Conservation (phyloP, 148 eudicot species). For the Dysphania ambrosioides region DNA sequence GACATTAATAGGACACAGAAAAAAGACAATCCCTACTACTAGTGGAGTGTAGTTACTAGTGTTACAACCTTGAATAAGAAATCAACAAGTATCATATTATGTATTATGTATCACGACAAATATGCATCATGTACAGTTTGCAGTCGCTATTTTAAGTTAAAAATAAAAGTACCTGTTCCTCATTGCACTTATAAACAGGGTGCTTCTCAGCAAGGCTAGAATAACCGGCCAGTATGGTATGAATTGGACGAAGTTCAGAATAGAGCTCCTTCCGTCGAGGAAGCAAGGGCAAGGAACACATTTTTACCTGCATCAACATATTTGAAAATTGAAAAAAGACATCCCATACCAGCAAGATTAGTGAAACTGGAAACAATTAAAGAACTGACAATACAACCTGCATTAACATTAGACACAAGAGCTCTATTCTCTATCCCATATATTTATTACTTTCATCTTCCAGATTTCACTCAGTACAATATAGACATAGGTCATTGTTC, state of each 20-base stretch:
- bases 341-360: background rate
- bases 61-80: background rate
- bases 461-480: no score
- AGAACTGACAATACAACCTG: background rate
- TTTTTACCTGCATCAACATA: slow-evolving; percentile 49
- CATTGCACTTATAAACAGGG: slow-evolving; percentile 74
- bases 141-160: background rate
- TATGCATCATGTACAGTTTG: background rate
- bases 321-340: background rate
- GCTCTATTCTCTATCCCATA: no score
- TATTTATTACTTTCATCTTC: no score
- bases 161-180: slow-evolving; percentile 57
- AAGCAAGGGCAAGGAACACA: slow-evolving; percentile 62
- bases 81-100: background rate
- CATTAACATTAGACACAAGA: no score
- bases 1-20: background rate
- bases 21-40: background rate
- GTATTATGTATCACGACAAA: no score
- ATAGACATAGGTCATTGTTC: no score
- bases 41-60: no score
- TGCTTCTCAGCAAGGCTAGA: slow-evolving; percentile 46
- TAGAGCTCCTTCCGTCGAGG: slow-evolving; percentile 67
- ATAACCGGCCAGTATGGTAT: slow-evolving; percentile 53
- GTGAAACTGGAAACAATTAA: no score
- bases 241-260: slow-evolving; percentile 64